Conservation (phyloP, 208 protist species). For the Trypanosomatidae sp. region DNA sequence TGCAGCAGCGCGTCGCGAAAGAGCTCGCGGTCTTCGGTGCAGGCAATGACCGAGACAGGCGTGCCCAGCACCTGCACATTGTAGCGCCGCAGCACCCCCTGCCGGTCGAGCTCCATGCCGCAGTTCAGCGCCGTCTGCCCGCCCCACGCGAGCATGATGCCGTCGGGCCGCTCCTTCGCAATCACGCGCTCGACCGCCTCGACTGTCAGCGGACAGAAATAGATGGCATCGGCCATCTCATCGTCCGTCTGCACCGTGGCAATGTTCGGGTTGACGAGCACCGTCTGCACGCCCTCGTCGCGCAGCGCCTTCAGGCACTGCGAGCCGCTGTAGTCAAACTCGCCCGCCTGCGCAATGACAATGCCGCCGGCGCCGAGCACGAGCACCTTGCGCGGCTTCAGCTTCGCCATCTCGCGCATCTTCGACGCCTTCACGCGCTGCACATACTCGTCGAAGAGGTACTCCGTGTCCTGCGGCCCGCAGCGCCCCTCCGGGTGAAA, state of each 20-base stretch:
- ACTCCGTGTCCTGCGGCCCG: slow-evolving; percentile 96
- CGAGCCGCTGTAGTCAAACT: slow-evolving; percentile 99
- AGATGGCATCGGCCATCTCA: slow-evolving; percentile 95
- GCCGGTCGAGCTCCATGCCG: slow-evolving; percentile 89
- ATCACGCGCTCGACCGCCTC: slow-evolving; percentile 92
- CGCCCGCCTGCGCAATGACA: slow-evolving; percentile 97
- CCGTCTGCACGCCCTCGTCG: slow-evolving; percentile 94
- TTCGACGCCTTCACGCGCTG: slow-evolving; percentile 62
- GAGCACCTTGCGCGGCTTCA: slow-evolving; percentile 86
- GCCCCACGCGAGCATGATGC: slow-evolving; percentile 95
- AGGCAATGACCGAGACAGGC: slow-evolving; percentile 90
- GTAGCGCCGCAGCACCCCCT: slow-evolving; percentile 88
- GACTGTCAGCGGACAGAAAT: slow-evolving; percentile 94
- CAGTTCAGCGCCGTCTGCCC: slow-evolving; percentile 99
- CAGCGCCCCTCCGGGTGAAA: slow-evolving; percentile 97
- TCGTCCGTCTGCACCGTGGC: slow-evolving; percentile 97
- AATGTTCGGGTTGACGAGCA: slow-evolving; percentile 99
- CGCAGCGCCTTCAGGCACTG: slow-evolving; percentile 98
- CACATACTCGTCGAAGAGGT: slow-evolving; percentile 96
- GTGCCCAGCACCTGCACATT: slow-evolving; percentile 94
- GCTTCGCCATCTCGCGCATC: slow-evolving; percentile 43
- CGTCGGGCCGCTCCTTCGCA: slow-evolving; percentile 90
- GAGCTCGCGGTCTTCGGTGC: slow-evolving; percentile 96
- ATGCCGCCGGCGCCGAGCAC: slow-evolving; percentile 94
- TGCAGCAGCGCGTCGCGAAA: slow-evolving; percentile 94